Base-by-base conservation (phyloP, 495 filamentous ascomycete genomes). In the Neurospora sp. region DNA sequence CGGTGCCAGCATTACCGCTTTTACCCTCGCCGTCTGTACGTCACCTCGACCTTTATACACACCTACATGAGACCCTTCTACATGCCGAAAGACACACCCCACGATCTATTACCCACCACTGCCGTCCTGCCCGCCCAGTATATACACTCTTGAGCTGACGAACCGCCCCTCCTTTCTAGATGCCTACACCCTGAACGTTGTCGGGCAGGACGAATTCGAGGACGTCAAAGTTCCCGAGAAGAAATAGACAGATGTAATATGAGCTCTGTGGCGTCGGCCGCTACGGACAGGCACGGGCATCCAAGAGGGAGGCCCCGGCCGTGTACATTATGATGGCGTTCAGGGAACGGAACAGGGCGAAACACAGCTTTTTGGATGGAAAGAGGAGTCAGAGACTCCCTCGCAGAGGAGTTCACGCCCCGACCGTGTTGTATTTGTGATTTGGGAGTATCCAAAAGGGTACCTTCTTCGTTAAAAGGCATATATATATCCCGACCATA, bases 131-230 rank as follows among this genome's bases (percentile, higher is more conserved):
- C 27, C 53, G 31, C 27, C 53, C 6, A 65, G 27, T 35, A 10
- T 12, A 53, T 12, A 65, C 12, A 31, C 31, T 8, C 10, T 8
- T 4, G 48, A 39, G 44, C 70, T 72, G 48, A 76, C 65, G 40
- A 68, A 9, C 31, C 20, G 16, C 17, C n/a, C n/a, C 37, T 69
- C 16, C 41, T 68, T 71, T 70, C 73, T 35, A 99, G 96, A 97
- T 79, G 82, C 89, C 70, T 98, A 91, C 82, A 98, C 96, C 9
- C 92, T 99, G 79, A 86, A 84, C 70, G 94, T 92, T 35, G 90
- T 99, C 78, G 91, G 94, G 42, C 96, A 98, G 83, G 96, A 99
- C 81, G 94, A 99, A 73, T 99, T 99, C 87, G 93, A 95, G 76
- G 96, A 99, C 79, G 94, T 99, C 71, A 88, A 89, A 77, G 89